phyloP scores from a whole-genome alignment of 495 filamentous ascomycete species.

The Aspergillus avenaceus region DNA sequence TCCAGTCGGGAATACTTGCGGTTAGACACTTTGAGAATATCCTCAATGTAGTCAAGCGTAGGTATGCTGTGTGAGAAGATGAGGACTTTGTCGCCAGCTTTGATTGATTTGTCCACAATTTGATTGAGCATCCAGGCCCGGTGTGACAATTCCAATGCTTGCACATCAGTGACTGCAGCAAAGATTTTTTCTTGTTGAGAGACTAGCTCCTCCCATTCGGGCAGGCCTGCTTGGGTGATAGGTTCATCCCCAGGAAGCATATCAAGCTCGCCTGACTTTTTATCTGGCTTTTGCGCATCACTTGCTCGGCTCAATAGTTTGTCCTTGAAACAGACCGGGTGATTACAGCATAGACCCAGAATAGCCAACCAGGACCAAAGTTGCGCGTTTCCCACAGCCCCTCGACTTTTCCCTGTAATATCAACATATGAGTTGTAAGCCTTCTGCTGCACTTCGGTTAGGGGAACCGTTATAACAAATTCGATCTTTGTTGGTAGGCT shows the following conservation, averaged over 20 bases:
- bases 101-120: constrained; percentile 61
- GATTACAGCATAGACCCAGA: constrained; percentile 68
- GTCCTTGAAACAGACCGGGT: constrained; percentile 61
- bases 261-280: constrained; percentile 23
- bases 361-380: constrained; percentile 51
- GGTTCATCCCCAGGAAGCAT: constrained; percentile 22
- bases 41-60: constrained; percentile 66
- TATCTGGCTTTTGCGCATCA: constrained; percentile 19
- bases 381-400: constrained; percentile 17
- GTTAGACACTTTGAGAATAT: constrained; percentile 40
- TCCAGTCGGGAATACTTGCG: constrained; percentile 57
- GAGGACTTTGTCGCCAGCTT: constrained; percentile 61
- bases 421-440: constrained; percentile 60
- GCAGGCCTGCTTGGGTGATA: constrained; percentile 28
- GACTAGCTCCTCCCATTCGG: constrained; percentile 14
- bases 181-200: constrained; percentile 28
- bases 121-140: constrained; percentile 61
- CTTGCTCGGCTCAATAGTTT: constrained; percentile 39
- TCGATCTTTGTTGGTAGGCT: constrained; percentile 72
- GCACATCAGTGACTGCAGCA: constrained; percentile 19
- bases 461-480: constrained; percentile 69
- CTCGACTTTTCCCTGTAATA: constrained; percentile 21
- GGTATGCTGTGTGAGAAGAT: constrained; percentile 73
- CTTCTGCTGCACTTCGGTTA: constrained; percentile 61
- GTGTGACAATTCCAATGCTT: constrained; percentile 49